Evolutionary conservation across 78 protist species (phyloP), one percentile per base, ranked within the genome.

Genomic region (Dictyostelium firmibasis): DNA sequence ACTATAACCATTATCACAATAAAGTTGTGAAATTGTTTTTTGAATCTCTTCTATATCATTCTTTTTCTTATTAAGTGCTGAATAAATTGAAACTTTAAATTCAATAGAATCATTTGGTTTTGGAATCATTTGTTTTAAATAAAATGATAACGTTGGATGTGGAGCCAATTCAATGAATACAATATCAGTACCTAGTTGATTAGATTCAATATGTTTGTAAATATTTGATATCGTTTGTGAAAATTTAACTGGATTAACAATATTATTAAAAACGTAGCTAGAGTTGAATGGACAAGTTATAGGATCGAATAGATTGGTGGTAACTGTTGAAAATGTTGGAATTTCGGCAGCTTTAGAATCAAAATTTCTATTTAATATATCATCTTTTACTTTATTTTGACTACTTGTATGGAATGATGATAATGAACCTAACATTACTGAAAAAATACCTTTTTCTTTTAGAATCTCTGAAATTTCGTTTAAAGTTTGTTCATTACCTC

Each of bases 121-220:
- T 36, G 33, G 29, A 43, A 31, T 7, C 25, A 23, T 72, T 43
- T 72, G 43, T 81, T 81, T 81, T 16, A 85, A 14, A n/a, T 36
- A 64, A 20, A 0, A 13, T 29, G 84, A 43, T 14, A 91, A 41
- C 14, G 88, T 75, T 53, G 95, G 81, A 64, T 91, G 95, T 36
- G 95, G 95, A 38, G 95, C 35, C 0, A 91, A 62, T 25, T 91
- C 95, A 27, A 91, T 33, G 41, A 82, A 91, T 8, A 85, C 18
- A 2, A 67, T 8, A 67, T 67, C 35, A 0, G 1, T 67, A 2
- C 36, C 3, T 67, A 11, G 4, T 67, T 47, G 81, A 62, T 57
- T 81, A 13, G 27, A 81, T 53, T 81, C 64, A 3, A 60, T 82
- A 16, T 38, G 10, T 43, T 62, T 11, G 41, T 78, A 25, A 16